A percentile compares a stretch with the other conserved stretches of the same genome.
Evolutionary conservation across 805 yeast genomes (phyloP).

Genomic region (Yarrowia sp.): DNA sequence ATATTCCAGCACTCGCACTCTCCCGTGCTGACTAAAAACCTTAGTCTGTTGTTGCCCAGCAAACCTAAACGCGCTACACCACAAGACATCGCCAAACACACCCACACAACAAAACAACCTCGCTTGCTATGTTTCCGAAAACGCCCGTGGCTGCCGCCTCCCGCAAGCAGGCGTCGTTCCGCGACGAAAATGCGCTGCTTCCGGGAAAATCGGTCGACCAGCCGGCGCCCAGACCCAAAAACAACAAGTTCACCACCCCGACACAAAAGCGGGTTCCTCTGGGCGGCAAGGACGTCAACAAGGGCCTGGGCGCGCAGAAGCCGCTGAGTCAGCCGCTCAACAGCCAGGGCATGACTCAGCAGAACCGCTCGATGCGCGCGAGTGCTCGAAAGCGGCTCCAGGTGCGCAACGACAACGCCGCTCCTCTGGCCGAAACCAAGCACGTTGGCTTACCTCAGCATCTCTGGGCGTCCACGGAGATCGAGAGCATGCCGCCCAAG

Average conservation of each 20-base stretch:
- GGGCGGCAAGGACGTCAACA: conserved; percentile 3
- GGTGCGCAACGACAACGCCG: conserved; percentile 12
- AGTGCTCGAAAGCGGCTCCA: background rate
- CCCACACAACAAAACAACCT: background rate
- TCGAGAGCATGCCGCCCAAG: conserved; percentile 4
- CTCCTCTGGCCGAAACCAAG: background rate
- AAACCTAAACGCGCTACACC: too few species aligned
- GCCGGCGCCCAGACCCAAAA: background rate
- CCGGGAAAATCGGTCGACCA: background rate
- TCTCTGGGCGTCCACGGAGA: background rate
- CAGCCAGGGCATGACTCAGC: too few species aligned
- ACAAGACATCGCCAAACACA: background rate
- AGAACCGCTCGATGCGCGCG: background rate
- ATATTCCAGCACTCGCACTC: too few species aligned
- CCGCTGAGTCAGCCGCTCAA: too few species aligned
- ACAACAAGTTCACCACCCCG: conserved; percentile 6
- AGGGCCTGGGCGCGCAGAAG: background rate
- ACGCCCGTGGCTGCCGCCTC: conserved; percentile 14
- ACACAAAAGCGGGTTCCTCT: conserved; percentile 3
- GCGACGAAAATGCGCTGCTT: conserved; percentile 12
- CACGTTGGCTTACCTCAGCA: conserved; percentile 3
- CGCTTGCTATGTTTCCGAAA: conserved; percentile 4
- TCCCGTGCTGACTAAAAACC: too few species aligned
- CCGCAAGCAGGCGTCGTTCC: conserved; percentile 12
- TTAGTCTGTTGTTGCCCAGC: too few species aligned